phyloP scores from a whole-genome alignment of 371 early-diverging fungal species.

The Cokeromyces recurvatus region DNA sequence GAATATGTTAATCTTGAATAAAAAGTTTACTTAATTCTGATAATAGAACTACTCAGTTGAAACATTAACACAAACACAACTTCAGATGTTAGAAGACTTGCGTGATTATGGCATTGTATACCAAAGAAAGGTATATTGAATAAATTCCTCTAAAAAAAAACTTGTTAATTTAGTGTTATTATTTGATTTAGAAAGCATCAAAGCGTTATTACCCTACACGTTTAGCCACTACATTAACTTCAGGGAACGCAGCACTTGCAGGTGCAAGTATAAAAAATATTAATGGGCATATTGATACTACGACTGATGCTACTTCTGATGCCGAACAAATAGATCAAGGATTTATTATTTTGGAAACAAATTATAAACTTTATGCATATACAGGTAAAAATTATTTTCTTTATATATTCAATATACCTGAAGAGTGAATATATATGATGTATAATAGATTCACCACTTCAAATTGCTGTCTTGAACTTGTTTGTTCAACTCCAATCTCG shows the following conservation, averaged over 20 bases:
- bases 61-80: slow-evolving; percentile 78
- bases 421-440: too few relatives aligned
- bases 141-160: too few relatives aligned
- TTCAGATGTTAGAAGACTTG: slow-evolving; percentile 82
- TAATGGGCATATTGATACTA: slow-evolving; percentile 14
- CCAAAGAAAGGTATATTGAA: slow-evolving; percentile 73
- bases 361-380: slow-evolving; percentile 94
- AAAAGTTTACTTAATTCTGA: too few relatives aligned
- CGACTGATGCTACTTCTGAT: slow-evolving; percentile 24
- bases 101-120: slow-evolving; percentile 88
- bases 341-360: slow-evolving; percentile 87
- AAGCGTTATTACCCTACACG: slow-evolving; percentile 88
- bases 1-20: background rate
- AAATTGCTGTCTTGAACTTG: slow-evolving; percentile 94
- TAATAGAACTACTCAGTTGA: slow-evolving; percentile 78
- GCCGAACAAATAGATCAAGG: slow-evolving; percentile 59
- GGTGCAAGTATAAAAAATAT: slow-evolving; percentile 12
- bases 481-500: slow-evolving; percentile 85
- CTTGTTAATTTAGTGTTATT: too few relatives aligned
- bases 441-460: slow-evolving; percentile 79
- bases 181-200: slow-evolving; percentile 55
- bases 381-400: slow-evolving; percentile 74
- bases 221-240: slow-evolving; percentile 87
- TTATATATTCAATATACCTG: background rate
- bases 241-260: slow-evolving; percentile 59